Evolutionary conservation across 306 rosid species (phyloP).

Genomic region (Astragalus membranaceus): DNA sequence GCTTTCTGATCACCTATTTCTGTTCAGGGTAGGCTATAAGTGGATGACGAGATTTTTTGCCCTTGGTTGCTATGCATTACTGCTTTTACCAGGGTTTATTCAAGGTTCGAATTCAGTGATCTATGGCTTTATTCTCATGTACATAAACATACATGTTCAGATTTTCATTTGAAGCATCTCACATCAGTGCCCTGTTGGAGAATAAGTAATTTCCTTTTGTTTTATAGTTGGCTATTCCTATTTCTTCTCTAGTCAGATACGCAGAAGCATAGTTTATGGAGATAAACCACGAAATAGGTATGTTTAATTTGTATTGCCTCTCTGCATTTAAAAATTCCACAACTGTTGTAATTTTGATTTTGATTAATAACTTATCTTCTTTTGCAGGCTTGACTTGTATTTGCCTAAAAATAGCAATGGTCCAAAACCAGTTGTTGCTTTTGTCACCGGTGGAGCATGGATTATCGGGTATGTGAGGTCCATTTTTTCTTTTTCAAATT

Average conservation of each 20-base stretch:
- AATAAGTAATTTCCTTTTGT: conserved; percentile 28
- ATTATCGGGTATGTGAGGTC: conserved; percentile 72
- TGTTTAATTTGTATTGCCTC: neutral
- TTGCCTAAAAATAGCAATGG: conserved; percentile 54
- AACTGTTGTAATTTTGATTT: conserved; percentile 26
- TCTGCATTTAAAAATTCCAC: neutral
- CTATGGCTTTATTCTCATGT: neutral
- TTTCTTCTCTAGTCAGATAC: conserved; percentile 65
- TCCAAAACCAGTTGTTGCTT: conserved; percentile 83
- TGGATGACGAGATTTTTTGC: conserved; percentile 75
- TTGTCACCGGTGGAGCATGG: conserved; percentile 98
- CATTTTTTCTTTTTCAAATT: neutral
- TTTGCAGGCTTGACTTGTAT: conserved; percentile 78
- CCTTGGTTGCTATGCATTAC: conserved; percentile 61
- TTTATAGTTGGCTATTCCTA: conserved; percentile 75
- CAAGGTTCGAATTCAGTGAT: conserved; percentile 52
- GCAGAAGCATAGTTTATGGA: conserved; percentile 76
- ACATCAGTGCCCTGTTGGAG: neutral
- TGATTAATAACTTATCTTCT: conserved; percentile 20
- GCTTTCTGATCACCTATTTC: conserved; percentile 43
- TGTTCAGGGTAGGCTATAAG: conserved; percentile 88
- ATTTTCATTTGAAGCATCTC: neutral
- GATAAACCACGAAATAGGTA: conserved; percentile 91
- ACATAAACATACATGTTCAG: neutral
- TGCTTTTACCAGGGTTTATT: conserved; percentile 72